Percentiles rank a stretch among this genome's conserved stretches.
These are phyloP conservation scores for Solanum bulbocastanum DNA, from an alignment of 257 asterid species.

Conservation along the genomic window DNA sequence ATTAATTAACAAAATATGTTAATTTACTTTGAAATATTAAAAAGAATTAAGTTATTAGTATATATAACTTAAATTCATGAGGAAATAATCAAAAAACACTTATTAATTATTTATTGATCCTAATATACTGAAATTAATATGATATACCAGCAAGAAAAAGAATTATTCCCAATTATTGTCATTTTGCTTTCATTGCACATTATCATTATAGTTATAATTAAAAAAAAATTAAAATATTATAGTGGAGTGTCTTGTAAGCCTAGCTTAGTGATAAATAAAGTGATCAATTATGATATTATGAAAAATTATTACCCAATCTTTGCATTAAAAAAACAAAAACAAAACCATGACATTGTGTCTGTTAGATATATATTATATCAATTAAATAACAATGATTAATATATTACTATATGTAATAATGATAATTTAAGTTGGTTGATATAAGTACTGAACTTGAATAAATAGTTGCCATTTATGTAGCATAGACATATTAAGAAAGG, in stretches of 20 bases:
- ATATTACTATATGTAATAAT: not conserved
- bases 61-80: not conserved
- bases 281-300: not conserved
- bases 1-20: not conserved
- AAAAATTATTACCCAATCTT: not conserved
- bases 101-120: not conserved
- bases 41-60: not conserved
- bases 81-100: not conserved
- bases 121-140: not conserved
- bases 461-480: not conserved
- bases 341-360: not conserved
- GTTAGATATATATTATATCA: not conserved
- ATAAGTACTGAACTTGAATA: not conserved
- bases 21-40: not conserved
- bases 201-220: not conserved
- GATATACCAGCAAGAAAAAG: not conserved
- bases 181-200: not conserved
- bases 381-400: not conserved
- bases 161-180: not conserved
- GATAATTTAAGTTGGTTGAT: not conserved
- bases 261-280: not conserved
- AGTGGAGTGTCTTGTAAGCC: not conserved
- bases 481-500: not conserved
- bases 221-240: not conserved
- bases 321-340: not conserved